phyloP scores from a whole-genome alignment of 2,329 filamentous ascomycete species.

The Emergomyces pasteurianus region DNA sequence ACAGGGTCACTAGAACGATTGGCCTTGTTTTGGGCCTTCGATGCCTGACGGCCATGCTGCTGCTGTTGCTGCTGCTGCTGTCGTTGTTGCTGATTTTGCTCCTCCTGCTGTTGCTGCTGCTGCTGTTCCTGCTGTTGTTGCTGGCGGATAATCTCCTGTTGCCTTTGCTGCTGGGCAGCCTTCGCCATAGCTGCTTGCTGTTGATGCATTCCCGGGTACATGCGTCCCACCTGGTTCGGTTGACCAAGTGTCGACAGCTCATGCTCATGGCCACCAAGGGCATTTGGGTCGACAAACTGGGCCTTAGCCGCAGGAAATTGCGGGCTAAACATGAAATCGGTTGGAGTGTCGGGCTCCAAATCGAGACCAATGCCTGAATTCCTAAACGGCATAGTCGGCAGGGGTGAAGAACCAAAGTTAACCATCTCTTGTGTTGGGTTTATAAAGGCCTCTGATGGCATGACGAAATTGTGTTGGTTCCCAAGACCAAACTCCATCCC shows the following conservation, averaged over 20 bases:
- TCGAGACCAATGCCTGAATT: not conserved
- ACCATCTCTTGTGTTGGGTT: not conserved
- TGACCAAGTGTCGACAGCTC: constrained; percentile 44
- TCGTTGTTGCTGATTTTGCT: constrained; percentile 48
- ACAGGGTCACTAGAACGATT: constrained; percentile 47
- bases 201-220: constrained; percentile 90
- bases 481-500: constrained; percentile 62
- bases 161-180: constrained; percentile 54
- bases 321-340: not conserved
- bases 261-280: constrained; percentile 52
- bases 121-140: constrained; percentile 31
- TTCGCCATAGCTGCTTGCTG: constrained; percentile 71
- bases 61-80: constrained; percentile 43
- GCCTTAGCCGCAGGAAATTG: constrained; percentile 19
- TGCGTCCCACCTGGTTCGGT: constrained; percentile 52
- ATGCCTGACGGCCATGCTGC: constrained; percentile 19
- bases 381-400: constrained; percentile 4
- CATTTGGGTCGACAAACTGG: constrained; percentile 62
- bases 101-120: constrained; percentile 43
- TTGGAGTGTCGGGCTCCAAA: not conserved
- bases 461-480: constrained; percentile 37
- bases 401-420: constrained; percentile 12
- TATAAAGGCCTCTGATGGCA: constrained; percentile 43
- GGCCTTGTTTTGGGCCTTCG: constrained; percentile 19
- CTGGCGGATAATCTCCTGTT: constrained; percentile 48